A percentile compares a stretch with the other conserved stretches of the same genome.
Conservation (phyloP, 768 basidiomycete genomes). For the Boletus subcaerulescens region DNA sequence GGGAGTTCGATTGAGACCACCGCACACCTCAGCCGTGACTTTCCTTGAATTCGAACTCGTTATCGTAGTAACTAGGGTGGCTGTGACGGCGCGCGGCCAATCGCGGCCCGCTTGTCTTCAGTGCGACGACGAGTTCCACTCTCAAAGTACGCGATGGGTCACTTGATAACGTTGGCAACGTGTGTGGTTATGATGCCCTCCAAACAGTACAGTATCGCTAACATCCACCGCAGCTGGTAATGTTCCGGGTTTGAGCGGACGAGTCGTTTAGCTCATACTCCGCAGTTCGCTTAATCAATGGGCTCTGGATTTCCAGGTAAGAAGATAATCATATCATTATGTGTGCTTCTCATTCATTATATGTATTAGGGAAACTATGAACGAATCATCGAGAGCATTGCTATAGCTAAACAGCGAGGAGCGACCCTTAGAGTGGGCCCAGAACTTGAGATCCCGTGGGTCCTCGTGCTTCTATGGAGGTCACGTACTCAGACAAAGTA, state of each 20-base stretch:
- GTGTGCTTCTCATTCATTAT: background rate
- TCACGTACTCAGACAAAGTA: conserved; percentile 29
- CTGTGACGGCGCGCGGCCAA: too few species aligned
- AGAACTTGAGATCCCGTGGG: conserved; percentile 92
- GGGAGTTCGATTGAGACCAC: too few species aligned
- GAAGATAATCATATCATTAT: conserved; percentile 1
- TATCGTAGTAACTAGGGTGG: too few species aligned
- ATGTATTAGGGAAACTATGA: conserved; percentile 80
- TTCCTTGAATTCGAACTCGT: too few species aligned
- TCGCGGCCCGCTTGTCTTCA: too few species aligned
- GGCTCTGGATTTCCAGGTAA: conserved; percentile 91
- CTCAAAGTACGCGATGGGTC: conserved; percentile 54
- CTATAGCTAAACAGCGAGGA: conserved; percentile 82
- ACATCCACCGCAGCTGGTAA: conserved; percentile 25
- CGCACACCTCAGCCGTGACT: too few species aligned
- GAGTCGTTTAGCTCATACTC: conserved; percentile 12
- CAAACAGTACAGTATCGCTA: background rate
- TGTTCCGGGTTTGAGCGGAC: background rate
- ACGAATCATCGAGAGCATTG: conserved; percentile 85
- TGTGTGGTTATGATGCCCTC: conserved; percentile 38
- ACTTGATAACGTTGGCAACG: conserved; percentile 88
- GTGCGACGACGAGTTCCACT: too few species aligned
- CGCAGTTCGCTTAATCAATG: conserved; percentile 91
- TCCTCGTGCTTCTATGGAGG: background rate
- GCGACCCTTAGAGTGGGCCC: conserved; percentile 93